Conservation (phyloP, 345 rosid species). For the Corymbia maculata region DNA sequence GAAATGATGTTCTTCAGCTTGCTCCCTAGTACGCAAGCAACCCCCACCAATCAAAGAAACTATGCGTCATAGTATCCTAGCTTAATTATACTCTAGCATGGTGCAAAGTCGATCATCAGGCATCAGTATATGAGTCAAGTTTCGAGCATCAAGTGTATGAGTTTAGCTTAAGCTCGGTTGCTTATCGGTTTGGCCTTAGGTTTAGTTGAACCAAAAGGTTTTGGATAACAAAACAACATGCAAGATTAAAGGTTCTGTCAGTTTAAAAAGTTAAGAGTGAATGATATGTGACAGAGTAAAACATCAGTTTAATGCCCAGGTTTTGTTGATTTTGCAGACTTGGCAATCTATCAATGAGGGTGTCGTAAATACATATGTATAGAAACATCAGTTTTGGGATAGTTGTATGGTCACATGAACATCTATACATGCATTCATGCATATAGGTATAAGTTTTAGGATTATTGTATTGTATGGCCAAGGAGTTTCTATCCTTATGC, state of each 20-base stretch:
- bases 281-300: not conserved
- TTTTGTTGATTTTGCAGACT: not conserved
- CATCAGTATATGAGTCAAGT: not conserved
- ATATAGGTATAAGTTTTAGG: not conserved
- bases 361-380: not conserved
- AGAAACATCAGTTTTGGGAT: not conserved
- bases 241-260: not conserved
- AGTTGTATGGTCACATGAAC: not conserved
- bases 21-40: not conserved
- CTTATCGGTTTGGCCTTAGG: not conserved
- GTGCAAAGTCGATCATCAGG: not conserved
- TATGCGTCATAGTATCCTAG: not conserved
- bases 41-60: no score
- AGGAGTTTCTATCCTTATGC: not conserved
- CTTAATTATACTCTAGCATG: not conserved
- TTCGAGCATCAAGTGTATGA: not conserved
- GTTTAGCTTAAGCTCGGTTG: not conserved
- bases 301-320: not conserved
- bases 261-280: not conserved
- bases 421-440: not conserved
- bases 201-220: not conserved
- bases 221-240: not conserved
- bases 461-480: not conserved
- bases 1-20: not conserved
- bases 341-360: not conserved